Evolutionary conservation across 1,284 basidiomycete genomes (phyloP).

Genomic region (Ceratobasidium theobromae): DNA sequence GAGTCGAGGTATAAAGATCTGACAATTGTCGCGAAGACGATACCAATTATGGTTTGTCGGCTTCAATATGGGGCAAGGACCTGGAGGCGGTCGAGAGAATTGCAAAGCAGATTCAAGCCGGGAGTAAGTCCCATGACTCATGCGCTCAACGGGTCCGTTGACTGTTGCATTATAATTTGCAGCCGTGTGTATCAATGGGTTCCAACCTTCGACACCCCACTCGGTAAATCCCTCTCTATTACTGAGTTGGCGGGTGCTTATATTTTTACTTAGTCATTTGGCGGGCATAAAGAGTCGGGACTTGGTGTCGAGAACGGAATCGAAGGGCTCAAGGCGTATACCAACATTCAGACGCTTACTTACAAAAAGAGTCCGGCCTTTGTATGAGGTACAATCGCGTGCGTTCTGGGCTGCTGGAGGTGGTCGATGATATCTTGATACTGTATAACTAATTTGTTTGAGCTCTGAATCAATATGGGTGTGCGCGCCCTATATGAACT

Average conservation of each 20-base stretch:
- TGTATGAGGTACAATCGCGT: too few species aligned
- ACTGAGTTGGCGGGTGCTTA: background rate
- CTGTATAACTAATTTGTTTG: too few species aligned
- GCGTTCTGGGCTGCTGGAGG: too few species aligned
- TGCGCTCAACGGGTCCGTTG: background rate
- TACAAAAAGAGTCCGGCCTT: conserved; percentile 6
- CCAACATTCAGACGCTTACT: conserved; percentile 20
- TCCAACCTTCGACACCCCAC: background rate
- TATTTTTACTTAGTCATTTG: background rate
- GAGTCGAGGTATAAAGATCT: background rate
- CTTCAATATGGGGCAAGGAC: conserved; percentile 20
- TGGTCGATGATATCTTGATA: too few species aligned
- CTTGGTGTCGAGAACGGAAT: conserved; percentile 13
- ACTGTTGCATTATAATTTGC: background rate
- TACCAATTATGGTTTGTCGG: conserved; percentile 7
- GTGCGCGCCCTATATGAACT: too few species aligned
- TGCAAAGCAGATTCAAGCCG: conserved; percentile 17
- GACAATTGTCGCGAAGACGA: background rate
- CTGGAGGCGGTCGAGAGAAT: conserved; percentile 13
- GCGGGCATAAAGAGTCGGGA: conserved; percentile 16
- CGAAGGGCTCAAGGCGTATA: background rate
- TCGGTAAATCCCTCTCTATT: background rate
- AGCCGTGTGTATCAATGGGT: conserved; percentile 16
- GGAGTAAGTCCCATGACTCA: background rate
- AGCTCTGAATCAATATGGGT: too few species aligned